Conservation (phyloP, 805 yeast species). For the Candida oleophila region DNA sequence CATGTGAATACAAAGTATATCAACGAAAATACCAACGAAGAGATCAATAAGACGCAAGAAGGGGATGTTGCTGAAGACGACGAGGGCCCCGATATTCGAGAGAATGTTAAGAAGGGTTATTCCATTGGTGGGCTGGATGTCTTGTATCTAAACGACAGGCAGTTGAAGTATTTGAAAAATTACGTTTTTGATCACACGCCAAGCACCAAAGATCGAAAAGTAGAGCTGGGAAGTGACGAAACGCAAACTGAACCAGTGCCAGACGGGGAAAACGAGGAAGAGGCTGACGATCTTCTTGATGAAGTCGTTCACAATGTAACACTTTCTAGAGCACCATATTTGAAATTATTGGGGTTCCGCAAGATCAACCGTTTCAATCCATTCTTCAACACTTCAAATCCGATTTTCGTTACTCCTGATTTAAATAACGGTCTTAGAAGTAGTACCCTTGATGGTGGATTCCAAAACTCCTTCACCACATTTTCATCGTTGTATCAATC, state of each 20-base stretch:
- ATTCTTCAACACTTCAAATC: conserved; percentile 50
- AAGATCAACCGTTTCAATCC: conserved; percentile 44
- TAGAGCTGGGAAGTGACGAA: conserved; percentile 3
- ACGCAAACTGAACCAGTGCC: conserved; percentile 14
- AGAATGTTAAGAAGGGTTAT: conserved; percentile 16
- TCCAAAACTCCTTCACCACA: conserved; percentile 62
- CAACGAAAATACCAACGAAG: conserved; percentile 44
- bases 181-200: conserved; percentile 35
- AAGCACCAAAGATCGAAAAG: conserved; percentile 7
- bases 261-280: conserved; percentile 11
- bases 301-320: background rate
- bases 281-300: conserved; percentile 12
- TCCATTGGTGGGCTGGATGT: conserved; percentile 19
- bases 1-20: conserved; percentile 42
- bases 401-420: conserved; percentile 69
- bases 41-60: conserved; percentile 35
- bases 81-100: conserved; percentile 32
- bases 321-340: conserved; percentile 40
- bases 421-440: conserved; percentile 38
- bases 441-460: conserved; percentile 33
- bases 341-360: conserved; percentile 71
- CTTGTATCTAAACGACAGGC: conserved; percentile 24
- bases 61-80: conserved; percentile 33
- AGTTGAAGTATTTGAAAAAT: conserved; percentile 26
- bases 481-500: conserved; percentile 67